phyloP scores from a whole-genome alignment of 2,329 filamentous ascomycete species.

The Didymella arachidicola region DNA sequence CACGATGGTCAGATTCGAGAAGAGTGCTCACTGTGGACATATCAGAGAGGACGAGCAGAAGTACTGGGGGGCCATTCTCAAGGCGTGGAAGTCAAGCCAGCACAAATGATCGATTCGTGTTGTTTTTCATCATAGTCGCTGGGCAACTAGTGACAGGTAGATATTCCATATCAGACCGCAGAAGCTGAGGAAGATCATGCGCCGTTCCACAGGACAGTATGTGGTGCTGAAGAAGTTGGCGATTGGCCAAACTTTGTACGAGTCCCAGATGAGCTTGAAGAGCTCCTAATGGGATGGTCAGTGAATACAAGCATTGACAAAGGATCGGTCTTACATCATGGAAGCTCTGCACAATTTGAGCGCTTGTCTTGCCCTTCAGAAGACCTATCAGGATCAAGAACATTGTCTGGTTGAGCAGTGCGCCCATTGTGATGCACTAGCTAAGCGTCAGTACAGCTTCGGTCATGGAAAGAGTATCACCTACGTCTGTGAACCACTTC shows the following conservation, averaged over 20 bases:
- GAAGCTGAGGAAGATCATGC: constrained; percentile 74
- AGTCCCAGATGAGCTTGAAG: constrained; percentile 60
- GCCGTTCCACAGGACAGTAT: constrained; percentile 71
- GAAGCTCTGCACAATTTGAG: constrained; percentile 44
- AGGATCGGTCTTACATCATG: constrained; percentile 51
- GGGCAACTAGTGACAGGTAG: constrained; percentile 71
- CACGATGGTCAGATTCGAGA: constrained; percentile 62
- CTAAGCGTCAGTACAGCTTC: constrained; percentile 15
- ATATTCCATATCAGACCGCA: constrained; percentile 78
- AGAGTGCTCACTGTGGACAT: constrained; percentile 68
- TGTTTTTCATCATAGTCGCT: constrained; percentile 34
- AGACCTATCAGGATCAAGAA: constrained; percentile 69
- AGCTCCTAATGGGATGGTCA: constrained; percentile 35
- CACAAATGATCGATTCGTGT: neutral
- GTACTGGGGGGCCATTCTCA: constrained; percentile 62
- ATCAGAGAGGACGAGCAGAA: constrained; percentile 63
- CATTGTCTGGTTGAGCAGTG: constrained; percentile 69
- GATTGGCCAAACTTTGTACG: constrained; percentile 76
- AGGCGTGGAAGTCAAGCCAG: constrained; percentile 40
- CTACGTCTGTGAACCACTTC: constrained; percentile 70
- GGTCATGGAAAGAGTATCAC: neutral
- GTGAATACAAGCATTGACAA: constrained; percentile 38
- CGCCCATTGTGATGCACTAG: constrained; percentile 67
- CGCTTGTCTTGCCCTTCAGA: constrained; percentile 48
- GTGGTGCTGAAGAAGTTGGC: constrained; percentile 76